These are phyloP conservation scores for Trichoderma sp. DNA, from an alignment of 2,329 filamentous ascomycete species.

Conservation along the genomic window DNA sequence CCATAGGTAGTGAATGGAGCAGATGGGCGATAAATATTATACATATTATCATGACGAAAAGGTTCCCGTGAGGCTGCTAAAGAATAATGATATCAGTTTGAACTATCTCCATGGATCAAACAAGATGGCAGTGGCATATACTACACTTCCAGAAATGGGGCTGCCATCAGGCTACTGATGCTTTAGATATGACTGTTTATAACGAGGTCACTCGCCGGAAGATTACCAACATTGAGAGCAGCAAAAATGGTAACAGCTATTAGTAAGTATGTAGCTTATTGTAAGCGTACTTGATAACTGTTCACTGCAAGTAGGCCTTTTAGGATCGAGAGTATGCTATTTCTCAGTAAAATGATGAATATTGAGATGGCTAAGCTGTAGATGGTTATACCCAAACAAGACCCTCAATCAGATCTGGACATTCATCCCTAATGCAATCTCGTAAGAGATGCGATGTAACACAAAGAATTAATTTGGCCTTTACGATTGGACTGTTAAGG, in stretches of 20 bases:
- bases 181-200: conserved; percentile 6
- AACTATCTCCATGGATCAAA: background rate
- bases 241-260: background rate
- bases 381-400: conserved; percentile 13
- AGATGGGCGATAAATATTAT: background rate
- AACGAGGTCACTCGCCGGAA: conserved; percentile 24
- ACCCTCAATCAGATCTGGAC: conserved; percentile 13
- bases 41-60: background rate
- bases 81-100: background rate
- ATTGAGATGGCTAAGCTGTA: background rate
- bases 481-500: background rate
- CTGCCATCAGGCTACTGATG: no score
- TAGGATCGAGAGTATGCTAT: conserved; percentile 16
- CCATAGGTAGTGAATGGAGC: background rate
- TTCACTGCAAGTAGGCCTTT: background rate
- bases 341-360: background rate
- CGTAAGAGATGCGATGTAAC: background rate
- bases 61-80: background rate
- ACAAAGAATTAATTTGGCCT: background rate
- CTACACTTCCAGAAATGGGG: no score
- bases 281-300: background rate
- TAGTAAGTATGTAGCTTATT: background rate
- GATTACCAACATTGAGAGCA: background rate
- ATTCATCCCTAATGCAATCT: background rate
- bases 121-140: no score